Base-by-base conservation (phyloP, 2,329 filamentous ascomycete species). In the Ilyonectria sp. region DNA sequence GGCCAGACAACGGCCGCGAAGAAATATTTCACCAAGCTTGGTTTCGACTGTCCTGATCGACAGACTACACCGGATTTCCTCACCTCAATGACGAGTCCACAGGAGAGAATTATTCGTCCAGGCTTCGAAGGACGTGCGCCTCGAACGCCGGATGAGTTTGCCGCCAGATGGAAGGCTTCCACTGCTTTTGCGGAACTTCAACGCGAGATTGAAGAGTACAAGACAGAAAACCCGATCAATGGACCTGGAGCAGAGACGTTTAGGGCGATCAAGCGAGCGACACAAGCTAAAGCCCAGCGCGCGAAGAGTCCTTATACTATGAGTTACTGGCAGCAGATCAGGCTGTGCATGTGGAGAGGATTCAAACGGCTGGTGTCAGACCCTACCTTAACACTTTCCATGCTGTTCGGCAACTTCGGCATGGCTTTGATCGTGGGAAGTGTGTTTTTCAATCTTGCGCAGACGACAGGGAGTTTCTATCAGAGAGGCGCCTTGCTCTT, bases 31-130 rank as follows among this genome's bases (percentile, higher is more conserved):
- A 43, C 69, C 17, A 59, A 76, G 26, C 61, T 79, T 59, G 91
- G 91, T 0, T 94, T 92, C 68, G 82, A 87, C 11, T 92, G 79
- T 31, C 82, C 82, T 0, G 75, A 77, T 0, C 74, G 83, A 31
- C 82, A 90, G 71, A 94, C 92, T 0, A 93, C 91, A 1, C 89
- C 92, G 0, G 92, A 94, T 74, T 94, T 93, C 77, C 78, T 94
- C 19, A 93, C 74, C 1, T 85, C 85, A 0, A 83, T 88, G 44
- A 87, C 85, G 1, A 79, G 76, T 26, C 77, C 80, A 0, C 67
- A 74, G 1, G 81, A 82, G 52, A 76, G 81, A 21, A 65, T 76
- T 21, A 66, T 79, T 0, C 73, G 74, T 23, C 71, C 72, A 0
- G 80, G 80, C 0, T 81, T 76, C 31, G 77, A 81, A 65, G 71